Evolutionary conservation across 1,139 yeast genomes (phyloP).

Genomic region (Insectozyma bohioensis): DNA sequence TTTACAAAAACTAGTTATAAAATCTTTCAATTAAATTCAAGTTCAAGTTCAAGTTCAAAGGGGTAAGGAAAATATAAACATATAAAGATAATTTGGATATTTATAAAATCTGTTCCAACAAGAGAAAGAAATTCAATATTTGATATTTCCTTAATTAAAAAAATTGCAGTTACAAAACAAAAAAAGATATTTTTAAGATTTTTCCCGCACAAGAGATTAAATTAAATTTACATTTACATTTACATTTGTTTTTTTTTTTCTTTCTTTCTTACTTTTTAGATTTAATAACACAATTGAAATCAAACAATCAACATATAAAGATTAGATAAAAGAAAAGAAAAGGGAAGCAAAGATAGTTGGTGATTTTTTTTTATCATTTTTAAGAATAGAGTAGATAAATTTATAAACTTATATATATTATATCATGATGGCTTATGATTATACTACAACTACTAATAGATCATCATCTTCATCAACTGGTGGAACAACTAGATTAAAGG

Average conservation of each 20-base stretch:
- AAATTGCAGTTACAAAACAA: not conserved
- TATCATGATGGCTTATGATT: constrained; percentile 3
- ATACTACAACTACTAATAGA: not conserved
- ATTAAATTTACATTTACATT: not conserved
- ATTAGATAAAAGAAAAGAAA: no score
- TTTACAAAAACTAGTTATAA: no score
- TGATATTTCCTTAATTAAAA: not conserved
- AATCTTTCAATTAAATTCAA: no score
- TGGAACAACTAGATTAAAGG: not conserved
- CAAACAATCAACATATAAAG: no score
- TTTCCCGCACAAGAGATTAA: not conserved
- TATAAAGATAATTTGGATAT: no score
- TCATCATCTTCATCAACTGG: not conserved
- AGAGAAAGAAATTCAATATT: not conserved
- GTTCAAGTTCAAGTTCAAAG: not conserved
- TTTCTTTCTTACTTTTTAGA: no score
- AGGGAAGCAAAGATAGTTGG: constrained; percentile 1
- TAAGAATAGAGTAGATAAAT: no score
- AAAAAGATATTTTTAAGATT: not conserved
- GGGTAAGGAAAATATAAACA: no score
- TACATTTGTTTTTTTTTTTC: no score
- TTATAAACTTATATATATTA: no score
- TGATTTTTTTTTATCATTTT: no score
- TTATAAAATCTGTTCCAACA: no score
- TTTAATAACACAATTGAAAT: constrained; percentile 1